Conservation (phyloP, 768 basidiomycete species). For the Russula abietina region DNA sequence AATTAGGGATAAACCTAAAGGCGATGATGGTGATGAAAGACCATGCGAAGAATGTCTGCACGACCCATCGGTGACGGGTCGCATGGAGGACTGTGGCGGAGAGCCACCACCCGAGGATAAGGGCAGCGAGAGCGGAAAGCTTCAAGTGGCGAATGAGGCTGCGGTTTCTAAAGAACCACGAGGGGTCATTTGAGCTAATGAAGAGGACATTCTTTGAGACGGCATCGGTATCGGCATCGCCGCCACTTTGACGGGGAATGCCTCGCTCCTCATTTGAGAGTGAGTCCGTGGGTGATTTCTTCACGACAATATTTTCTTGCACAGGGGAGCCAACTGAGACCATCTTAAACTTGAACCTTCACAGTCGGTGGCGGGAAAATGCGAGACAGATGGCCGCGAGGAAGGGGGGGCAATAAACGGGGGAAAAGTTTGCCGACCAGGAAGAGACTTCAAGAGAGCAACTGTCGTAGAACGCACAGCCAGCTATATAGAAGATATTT, state of each 20-base stretch:
- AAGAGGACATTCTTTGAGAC: slow-evolving; percentile 3
- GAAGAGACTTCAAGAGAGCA: not conserved
- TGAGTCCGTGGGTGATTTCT: slow-evolving; percentile 20
- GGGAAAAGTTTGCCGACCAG: not conserved
- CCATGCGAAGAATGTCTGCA: slow-evolving; percentile 80
- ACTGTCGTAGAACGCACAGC: not conserved
- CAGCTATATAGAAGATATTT: not conserved
- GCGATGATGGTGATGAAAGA: slow-evolving; percentile 72
- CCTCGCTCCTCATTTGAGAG: slow-evolving; percentile 29
- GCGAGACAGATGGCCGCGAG: not conserved
- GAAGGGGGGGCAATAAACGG: not conserved
- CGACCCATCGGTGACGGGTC: slow-evolving; percentile 78
- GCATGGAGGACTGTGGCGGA: slow-evolving; percentile 59
- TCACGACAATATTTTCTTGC: not conserved
- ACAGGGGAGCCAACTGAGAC: not conserved
- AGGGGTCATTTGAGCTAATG: slow-evolving; percentile 14
- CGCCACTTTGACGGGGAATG: not conserved
- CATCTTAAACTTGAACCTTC: not conserved
- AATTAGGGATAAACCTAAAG: slow-evolving; percentile 75
- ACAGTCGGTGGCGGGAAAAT: slow-evolving; percentile 9
- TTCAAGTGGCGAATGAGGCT: slow-evolving; percentile 31
- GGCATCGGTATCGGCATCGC: slow-evolving; percentile 20
- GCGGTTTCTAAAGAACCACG: slow-evolving; percentile 23
- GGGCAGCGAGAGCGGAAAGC: slow-evolving; percentile 45
- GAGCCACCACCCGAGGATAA: slow-evolving; percentile 85